Percentiles rank a stretch among this genome's conserved stretches.
Evolutionary conservation across 768 basidiomycete genomes (phyloP).

Genomic region (Tephrocybe sp.): DNA sequence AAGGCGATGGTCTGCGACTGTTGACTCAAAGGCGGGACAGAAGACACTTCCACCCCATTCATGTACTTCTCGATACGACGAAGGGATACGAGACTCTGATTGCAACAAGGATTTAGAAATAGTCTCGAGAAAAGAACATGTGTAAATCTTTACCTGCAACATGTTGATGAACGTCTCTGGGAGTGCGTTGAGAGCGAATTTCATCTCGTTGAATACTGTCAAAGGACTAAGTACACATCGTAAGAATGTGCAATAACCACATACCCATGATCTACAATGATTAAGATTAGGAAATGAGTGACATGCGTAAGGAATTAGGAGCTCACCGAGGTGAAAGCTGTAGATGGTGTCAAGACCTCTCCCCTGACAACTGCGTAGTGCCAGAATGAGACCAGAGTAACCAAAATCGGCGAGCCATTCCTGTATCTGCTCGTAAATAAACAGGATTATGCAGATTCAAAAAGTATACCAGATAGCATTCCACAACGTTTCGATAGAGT

Average conservation of each 20-base stretch:
- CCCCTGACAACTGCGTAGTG: constrained; percentile 72
- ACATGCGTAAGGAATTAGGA: constrained; percentile 24
- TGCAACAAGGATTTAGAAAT: constrained; percentile 1
- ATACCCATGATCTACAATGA: constrained; percentile 43
- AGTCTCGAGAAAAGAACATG: neutral
- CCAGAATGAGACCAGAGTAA: constrained; percentile 62
- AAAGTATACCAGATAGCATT: constrained; percentile 43
- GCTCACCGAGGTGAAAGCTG: constrained; percentile 74
- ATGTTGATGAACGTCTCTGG: constrained; percentile 91
- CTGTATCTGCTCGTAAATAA: constrained; percentile 19
- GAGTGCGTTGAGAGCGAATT: constrained; percentile 81
- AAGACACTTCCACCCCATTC: constrained; percentile 63
- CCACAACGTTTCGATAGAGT: constrained; percentile 69
- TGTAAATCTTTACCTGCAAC: constrained; percentile 55
- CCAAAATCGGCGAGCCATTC: constrained; percentile 66
- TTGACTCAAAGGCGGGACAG: constrained; percentile 53
- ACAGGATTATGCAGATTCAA: neutral
- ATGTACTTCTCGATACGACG: constrained; percentile 93
- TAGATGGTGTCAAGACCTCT: constrained; percentile 73
- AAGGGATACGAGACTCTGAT: constrained; percentile 74
- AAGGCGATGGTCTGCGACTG: constrained; percentile 66
- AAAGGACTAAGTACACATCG: neutral
- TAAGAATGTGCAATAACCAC: constrained; percentile 12
- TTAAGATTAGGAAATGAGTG: constrained; percentile 45
- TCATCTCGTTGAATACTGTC: constrained; percentile 82